Evolutionary conservation across 805 yeast species (phyloP).

Genomic region (Kazachstania viticola): DNA sequence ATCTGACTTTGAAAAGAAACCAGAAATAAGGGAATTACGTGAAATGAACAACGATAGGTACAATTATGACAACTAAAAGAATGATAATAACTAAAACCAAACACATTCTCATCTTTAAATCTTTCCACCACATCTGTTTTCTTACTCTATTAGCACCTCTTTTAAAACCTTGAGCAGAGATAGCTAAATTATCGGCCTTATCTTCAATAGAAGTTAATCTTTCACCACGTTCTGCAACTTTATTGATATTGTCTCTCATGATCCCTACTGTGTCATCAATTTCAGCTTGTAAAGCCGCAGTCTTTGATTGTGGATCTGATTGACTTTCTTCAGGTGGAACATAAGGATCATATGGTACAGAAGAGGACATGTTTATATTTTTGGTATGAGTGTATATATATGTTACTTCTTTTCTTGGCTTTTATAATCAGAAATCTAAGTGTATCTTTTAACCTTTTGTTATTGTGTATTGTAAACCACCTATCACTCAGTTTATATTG

Average conservation of each 20-base stretch:
- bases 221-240: constrained; percentile 90
- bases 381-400: not conserved
- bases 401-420: too few relatives aligned
- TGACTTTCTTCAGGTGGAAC: constrained; percentile 46
- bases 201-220: constrained; percentile 84
- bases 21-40: constrained; percentile 28
- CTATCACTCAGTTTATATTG: too few relatives aligned
- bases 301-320: constrained; percentile 31
- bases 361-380: constrained; percentile 45
- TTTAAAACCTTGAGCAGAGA: constrained; percentile 87
- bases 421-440: too few relatives aligned
- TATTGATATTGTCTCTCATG: constrained; percentile 94
- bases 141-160: constrained; percentile 95
- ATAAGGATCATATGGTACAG: constrained; percentile 79
- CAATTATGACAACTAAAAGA: constrained; percentile 73
- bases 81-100: constrained; percentile 70
- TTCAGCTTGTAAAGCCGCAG: constrained; percentile 84
- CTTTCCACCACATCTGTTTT: constrained; percentile 99
- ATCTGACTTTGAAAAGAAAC: too few relatives aligned
- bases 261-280: constrained; percentile 93
- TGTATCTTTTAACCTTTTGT: too few relatives aligned
- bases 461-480: too few relatives aligned
- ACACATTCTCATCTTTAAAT: constrained; percentile 91
- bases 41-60: constrained; percentile 89
- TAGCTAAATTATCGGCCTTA: constrained; percentile 86